phyloP scores from a whole-genome alignment of 2,329 filamentous ascomycete species.

The Rachicladosporium sp. region DNA sequence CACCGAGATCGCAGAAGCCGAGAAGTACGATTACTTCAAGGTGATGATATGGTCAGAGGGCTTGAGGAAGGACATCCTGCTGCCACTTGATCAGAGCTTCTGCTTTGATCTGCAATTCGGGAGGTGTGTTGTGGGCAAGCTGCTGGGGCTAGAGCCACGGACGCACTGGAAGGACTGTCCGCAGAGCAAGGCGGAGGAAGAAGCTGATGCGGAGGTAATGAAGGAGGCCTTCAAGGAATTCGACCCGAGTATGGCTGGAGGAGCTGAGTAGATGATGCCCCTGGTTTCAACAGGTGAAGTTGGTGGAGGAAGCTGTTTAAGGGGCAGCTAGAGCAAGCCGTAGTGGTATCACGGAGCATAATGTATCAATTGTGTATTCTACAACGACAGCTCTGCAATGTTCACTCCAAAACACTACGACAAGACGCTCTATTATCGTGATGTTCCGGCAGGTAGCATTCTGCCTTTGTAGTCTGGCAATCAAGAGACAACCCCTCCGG shows the following conservation, averaged over 20 bases:
- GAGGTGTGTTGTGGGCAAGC: slow-evolving; percentile 73
- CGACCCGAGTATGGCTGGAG: slow-evolving; percentile 36
- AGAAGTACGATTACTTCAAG: slow-evolving; percentile 21
- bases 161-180: slow-evolving; percentile 73
- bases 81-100: slow-evolving; percentile 63
- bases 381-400: no score
- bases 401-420: no score
- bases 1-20: slow-evolving; percentile 14
- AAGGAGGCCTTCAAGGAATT: slow-evolving; percentile 71
- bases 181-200: slow-evolving; percentile 68
- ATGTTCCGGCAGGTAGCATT: no score
- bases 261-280: no score
- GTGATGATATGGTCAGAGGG: slow-evolving; percentile 28
- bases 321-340: no score
- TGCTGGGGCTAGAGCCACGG: slow-evolving; percentile 68
- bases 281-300: no score
- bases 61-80: slow-evolving; percentile 49
- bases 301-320: no score
- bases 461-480: no score
- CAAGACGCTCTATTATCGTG: no score
- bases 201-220: slow-evolving; percentile 63
- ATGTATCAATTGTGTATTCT: no score
- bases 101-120: slow-evolving; percentile 88
- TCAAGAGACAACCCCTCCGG: no score
- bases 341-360: no score